Base-by-base conservation (phyloP, 1,139 yeast species). In the Hyphopichia wangnamkhiaoensis region DNA sequence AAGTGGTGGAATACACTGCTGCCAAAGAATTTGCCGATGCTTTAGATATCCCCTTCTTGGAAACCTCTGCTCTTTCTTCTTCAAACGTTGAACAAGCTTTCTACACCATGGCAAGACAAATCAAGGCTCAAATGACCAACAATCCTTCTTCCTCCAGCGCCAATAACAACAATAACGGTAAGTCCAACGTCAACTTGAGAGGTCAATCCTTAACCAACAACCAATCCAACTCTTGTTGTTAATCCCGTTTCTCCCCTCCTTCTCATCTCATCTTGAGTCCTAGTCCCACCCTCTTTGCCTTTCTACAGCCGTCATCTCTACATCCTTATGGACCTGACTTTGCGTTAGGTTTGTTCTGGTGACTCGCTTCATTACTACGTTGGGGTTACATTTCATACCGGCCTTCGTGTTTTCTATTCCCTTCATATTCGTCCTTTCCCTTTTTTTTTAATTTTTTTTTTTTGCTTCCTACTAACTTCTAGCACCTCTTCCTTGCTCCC, bases 21-120 rank as follows among this genome's bases (percentile, higher is more conserved):
- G 98, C 98, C 33, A 90, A 91, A 74, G 98, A 93, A 69, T 93
- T 90, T 74, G 96, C 98, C 37, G 98, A 93, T 65, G 87, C 95
- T 26, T 82, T 93, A 64, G 95, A 91, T 52, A 88, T 93, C 58
- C 96, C 97, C 43, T 90, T 93, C 67, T 79, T 93, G 67, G 99
- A 93, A 70, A 94, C 99, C 10, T 86, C 96, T 25, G 99, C 99
- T 25, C 81, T 91, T 63, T 86, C 87, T 54, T 86, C 97, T 28
- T 89, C 97, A 44, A 93, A 93, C 61, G 98, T 93, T 53, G 98
- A 94, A 66, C 97, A 93, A 67, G 98, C 98, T 13, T 93, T 93
- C 71, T 82, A 89, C 74, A 89, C 97, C 50, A 93, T 93, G 99
- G 96, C 98, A 8, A 85, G 96, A 66, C 98, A 94, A 67, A 93